Evolutionary conservation across 2,329 filamentous ascomycete species (phyloP), one percentile per base, ranked within the genome.

Genomic region (Penicillium corylophilum): DNA sequence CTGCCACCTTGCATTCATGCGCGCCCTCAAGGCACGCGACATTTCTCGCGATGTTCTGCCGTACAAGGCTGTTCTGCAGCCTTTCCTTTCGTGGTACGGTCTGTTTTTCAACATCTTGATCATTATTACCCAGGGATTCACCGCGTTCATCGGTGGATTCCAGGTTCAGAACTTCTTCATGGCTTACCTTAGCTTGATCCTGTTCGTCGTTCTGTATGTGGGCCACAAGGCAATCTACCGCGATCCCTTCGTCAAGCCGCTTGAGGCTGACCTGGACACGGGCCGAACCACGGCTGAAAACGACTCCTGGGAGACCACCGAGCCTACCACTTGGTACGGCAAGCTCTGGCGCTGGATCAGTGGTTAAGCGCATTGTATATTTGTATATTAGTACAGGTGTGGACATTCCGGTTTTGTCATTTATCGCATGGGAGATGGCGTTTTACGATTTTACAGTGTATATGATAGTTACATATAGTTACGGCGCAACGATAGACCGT

Each of bases 81-180:
- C 86, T 0, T 88, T 75, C 63, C 75, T 86, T 29, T 79, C 84
- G 0, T 84, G 77, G 70, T 87, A 85, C 62, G 86, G 85, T 1
- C 73, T 88, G 3, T 81, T 84, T 66, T 86, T 87, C 72, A 86
- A 81, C 68, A 54, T 80, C 2, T 67, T 88, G 44, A 84, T 89
- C 57, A 77, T 84, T 42, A 48, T 89, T 28, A 88, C 86, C 0
- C 84, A 84, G 63, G 86, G 86, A 4, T 89, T 88, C 71, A 82
- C 82, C 15, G 77, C 80, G 6, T 88, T 88, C 64, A 84, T 88
- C 39, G 73, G 71, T 0, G 31, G 52, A 12, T 89, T 85, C 81
- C 73, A 73, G 60, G 79, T 79, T 2, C 74, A 76, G 53, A 72
- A 77, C 33, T 89, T 89, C 62, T 87, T 88, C 55, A 78, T 82